Percentiles rank a stretch among this genome's conserved stretches.
Evolutionary conservation across 2,329 filamentous ascomycete genomes (phyloP).

Genomic region (Fusarium decemcellulare): DNA sequence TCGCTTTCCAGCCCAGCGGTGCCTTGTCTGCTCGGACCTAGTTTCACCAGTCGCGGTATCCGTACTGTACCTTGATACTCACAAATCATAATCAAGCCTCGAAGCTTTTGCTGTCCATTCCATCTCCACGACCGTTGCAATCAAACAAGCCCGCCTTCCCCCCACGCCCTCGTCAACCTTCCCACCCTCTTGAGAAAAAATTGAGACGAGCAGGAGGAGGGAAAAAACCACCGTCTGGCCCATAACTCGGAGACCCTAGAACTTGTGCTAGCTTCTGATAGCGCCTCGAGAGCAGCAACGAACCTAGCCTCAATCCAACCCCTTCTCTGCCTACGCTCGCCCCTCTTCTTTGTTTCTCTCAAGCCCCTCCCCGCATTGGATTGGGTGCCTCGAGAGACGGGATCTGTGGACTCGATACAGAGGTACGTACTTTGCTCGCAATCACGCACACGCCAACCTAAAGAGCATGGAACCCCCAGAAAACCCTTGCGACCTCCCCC

Average conservation of each 20-base stretch:
- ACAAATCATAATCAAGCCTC: neutral
- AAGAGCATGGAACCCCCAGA: neutral
- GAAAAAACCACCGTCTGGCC: neutral
- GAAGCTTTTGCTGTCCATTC: neutral
- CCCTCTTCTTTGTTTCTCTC: slow-evolving; percentile 3
- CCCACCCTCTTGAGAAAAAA: neutral
- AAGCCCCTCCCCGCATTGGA: slow-evolving; percentile 25
- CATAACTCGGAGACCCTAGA: slow-evolving; percentile 7
- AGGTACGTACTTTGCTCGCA: slow-evolving; percentile 33
- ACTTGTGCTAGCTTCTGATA: slow-evolving; percentile 9
- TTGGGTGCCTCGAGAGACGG: slow-evolving; percentile 17
- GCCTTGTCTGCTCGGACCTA: neutral
- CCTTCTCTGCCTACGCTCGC: neutral
- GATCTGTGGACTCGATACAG: slow-evolving; percentile 6
- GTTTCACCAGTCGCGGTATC: neutral
- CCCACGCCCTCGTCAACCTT: neutral
- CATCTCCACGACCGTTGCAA: neutral
- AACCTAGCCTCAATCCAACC: slow-evolving; percentile 5
- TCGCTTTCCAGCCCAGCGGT: neutral
- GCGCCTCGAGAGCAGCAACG: neutral
- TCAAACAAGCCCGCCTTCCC: neutral
- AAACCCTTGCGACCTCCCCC: slow-evolving; percentile 22
- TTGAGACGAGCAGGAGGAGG: neutral
- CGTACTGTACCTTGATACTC: neutral
- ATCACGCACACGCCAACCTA: slow-evolving; percentile 2